Evolutionary conservation across 1,139 yeast genomes (phyloP).

Genomic region (Geotrichum cucujoidarum): DNA sequence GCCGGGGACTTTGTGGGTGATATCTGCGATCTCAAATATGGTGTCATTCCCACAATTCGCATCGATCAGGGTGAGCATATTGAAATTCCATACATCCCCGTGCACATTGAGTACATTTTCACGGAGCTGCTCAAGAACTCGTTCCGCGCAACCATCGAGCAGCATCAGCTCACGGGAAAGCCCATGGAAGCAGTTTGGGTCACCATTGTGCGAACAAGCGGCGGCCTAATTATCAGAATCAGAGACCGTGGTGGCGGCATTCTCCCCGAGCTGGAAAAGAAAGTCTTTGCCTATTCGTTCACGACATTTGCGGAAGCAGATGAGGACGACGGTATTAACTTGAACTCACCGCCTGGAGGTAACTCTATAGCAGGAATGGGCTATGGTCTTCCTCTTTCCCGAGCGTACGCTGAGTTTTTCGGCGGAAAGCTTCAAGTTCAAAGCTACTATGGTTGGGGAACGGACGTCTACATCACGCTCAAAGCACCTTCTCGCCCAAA

Average conservation of each 20-base stretch:
- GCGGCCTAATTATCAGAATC: conserved; percentile 51
- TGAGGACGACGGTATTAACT: conserved; percentile 45
- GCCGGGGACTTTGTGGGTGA: conserved; percentile 76
- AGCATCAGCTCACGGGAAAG: conserved; percentile 31
- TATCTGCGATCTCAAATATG: conserved; percentile 75
- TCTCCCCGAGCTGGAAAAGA: conserved; percentile 54
- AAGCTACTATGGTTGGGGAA: conserved; percentile 81
- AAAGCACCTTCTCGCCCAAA: conserved; percentile 36
- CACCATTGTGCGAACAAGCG: conserved; percentile 55
- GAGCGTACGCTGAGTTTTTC: conserved; percentile 63
- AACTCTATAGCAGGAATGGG: conserved; percentile 93
- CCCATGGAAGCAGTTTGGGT: conserved; percentile 55
- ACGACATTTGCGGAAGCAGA: conserved; percentile 65
- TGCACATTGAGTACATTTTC: conserved; percentile 78
- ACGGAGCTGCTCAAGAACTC: conserved; percentile 87
- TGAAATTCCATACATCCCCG: conserved; percentile 72
- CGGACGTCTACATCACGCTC: conserved; percentile 59
- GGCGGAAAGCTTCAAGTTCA: conserved; percentile 77
- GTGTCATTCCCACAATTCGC: conserved; percentile 50
- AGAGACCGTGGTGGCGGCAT: conserved; percentile 91
- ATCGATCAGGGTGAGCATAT: conserved; percentile 47
- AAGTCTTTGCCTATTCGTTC: conserved; percentile 80
- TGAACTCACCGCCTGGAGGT: conserved; percentile 71
- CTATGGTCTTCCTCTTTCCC: conserved; percentile 83
- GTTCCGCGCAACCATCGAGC: conserved; percentile 79